Conservation (phyloP, 106 monocot genomes). For the Xerophyta viscosa region DNA sequence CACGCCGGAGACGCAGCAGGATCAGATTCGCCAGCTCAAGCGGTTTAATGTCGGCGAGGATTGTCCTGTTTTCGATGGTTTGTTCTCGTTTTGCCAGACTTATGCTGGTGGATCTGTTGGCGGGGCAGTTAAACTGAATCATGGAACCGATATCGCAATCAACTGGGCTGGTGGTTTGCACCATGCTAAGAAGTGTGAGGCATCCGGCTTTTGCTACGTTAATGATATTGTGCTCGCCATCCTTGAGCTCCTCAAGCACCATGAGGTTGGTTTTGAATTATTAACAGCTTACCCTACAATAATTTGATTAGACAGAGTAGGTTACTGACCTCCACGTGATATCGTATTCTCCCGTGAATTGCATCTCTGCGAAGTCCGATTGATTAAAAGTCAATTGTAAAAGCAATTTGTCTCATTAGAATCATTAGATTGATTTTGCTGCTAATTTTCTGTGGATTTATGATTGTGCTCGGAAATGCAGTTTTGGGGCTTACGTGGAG, state of each 20-base stretch:
- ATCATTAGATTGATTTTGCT: no score
- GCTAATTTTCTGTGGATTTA: no score
- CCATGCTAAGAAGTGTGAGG: conserved; percentile 80
- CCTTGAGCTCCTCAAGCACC: conserved; percentile 53
- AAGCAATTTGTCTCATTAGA: no score
- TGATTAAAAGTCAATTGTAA: no score
- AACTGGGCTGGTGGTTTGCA: conserved; percentile 72
- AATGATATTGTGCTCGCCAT: conserved; percentile 76
- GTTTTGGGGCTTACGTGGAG: no score
- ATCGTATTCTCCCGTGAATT: no score
- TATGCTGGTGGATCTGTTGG: conserved; percentile 65
- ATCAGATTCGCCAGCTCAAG: conserved; percentile 51
- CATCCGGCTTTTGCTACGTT: conserved; percentile 73
- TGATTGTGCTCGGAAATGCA: no score
- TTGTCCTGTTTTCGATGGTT: conserved; percentile 66
- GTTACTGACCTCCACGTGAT: no score
- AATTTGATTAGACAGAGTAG: no score
- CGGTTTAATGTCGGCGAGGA: conserved; percentile 69
- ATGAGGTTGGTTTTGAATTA: conserved; percentile 57
- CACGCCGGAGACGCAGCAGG: conserved; percentile 69
- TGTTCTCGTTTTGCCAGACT: conserved; percentile 60
- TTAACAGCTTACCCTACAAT: no score
- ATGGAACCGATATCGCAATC: conserved; percentile 57
- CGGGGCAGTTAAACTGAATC: conserved; percentile 65
- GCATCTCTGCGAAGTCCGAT: no score